These are phyloP conservation scores for Dacryopinax primogenitus DNA, from an alignment of 768 basidiomycete species.

Conservation along the genomic window DNA sequence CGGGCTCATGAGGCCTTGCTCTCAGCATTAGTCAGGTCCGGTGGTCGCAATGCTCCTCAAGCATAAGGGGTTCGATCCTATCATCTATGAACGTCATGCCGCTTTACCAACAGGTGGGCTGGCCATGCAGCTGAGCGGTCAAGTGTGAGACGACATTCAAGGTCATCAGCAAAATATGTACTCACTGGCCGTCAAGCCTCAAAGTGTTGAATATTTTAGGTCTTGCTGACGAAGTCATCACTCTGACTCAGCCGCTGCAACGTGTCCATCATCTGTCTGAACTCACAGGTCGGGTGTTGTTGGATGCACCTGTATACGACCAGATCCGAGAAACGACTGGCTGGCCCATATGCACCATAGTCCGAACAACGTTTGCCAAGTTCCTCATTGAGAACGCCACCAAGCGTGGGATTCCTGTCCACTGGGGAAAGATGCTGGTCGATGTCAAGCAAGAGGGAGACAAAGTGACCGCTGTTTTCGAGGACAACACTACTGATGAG, in stretches of 20 bases:
- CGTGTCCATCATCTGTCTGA: neutral
- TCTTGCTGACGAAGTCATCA: neutral
- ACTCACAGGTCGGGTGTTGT: neutral
- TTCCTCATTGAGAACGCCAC: conserved; percentile 26
- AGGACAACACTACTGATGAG: conserved; percentile 27
- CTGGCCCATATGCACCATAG: neutral
- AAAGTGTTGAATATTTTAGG: neutral
- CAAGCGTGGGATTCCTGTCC: conserved; percentile 27
- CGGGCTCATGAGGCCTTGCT: neutral
- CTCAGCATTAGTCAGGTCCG: conserved; percentile 15
- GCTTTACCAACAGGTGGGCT: neutral
- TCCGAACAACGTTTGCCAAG: neutral
- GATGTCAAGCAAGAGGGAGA: conserved; percentile 25
- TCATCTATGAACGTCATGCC: conserved; percentile 27
- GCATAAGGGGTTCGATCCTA: conserved; percentile 29
- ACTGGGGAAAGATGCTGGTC: conserved; percentile 28
- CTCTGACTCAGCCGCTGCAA: neutral
- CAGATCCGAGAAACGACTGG: neutral
- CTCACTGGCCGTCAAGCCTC: neutral
- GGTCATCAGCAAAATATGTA: neutral
- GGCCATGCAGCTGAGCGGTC: neutral
- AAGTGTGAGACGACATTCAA: neutral
- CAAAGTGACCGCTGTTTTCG: conserved; percentile 27
- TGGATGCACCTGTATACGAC: neutral
- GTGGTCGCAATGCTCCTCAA: conserved; percentile 31